phyloP scores from a whole-genome alignment of 495 filamentous ascomycete genomes.

The Penicillium bovifimosum region DNA sequence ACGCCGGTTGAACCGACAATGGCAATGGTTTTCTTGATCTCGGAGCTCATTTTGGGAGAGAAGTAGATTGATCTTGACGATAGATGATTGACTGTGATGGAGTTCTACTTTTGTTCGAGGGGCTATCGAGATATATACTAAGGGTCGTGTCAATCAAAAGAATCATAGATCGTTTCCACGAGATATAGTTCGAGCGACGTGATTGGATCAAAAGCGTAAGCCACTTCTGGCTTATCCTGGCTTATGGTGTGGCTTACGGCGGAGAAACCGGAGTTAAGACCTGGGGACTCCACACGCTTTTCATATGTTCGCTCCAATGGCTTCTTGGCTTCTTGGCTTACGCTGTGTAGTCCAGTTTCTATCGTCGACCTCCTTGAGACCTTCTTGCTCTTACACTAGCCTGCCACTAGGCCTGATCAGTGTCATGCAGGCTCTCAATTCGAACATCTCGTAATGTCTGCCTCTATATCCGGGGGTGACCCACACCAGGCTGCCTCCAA shows the following conservation, averaged over 20 bases:
- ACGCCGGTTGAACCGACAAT: conserved; percentile 33
- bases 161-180: not conserved
- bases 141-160: not conserved
- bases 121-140: not conserved
- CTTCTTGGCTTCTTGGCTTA: too few species aligned
- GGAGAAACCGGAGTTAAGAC: not conserved
- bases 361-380: not conserved
- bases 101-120: too few species aligned
- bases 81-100: too few species aligned
- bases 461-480: not conserved
- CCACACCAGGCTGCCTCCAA: not conserved
- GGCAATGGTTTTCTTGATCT: conserved; percentile 20
- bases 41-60: not conserved
- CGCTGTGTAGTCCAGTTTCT: not conserved
- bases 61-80: not conserved
- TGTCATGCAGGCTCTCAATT: not conserved
- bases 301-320: too few species aligned
- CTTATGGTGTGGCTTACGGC: conserved; percentile 6
- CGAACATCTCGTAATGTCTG: not conserved
- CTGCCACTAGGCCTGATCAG: not conserved
- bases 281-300: too few species aligned
- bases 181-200: conserved; percentile 4
- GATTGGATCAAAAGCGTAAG: conserved; percentile 20
- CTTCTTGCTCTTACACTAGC: not conserved
- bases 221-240: conserved; percentile 3